phyloP scores from a whole-genome alignment of 2,329 filamentous ascomycete species.

The Penicillium thymicola region DNA sequence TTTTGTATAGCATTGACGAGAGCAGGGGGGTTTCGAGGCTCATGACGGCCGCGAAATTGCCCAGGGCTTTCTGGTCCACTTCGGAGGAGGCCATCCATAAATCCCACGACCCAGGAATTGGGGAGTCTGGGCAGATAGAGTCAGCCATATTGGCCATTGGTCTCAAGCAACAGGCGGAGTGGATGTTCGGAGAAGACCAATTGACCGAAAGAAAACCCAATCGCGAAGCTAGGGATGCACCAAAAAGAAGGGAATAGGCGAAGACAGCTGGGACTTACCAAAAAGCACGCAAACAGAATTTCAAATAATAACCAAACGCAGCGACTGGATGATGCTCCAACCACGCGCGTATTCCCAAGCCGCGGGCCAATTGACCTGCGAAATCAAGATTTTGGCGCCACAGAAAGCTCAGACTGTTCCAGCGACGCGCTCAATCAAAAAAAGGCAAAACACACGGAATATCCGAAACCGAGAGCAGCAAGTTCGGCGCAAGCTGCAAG shows the following conservation, averaged over 20 bases:
- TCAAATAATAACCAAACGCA: constrained; percentile 24
- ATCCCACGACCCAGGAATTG: constrained; percentile 33
- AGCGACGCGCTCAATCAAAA: not conserved
- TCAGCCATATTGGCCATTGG: constrained; percentile 27
- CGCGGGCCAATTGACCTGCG: constrained; percentile 6
- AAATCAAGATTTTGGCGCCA: not conserved
- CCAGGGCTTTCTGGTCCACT: constrained; percentile 96
- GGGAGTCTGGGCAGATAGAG: constrained; percentile 22
- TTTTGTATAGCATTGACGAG: constrained; percentile 74
- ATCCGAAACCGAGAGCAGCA: not conserved
- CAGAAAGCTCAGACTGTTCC: not conserved
- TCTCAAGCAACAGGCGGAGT: not conserved
- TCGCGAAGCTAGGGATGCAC: not conserved
- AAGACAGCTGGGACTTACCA: constrained; percentile 28
- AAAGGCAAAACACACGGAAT: not conserved
- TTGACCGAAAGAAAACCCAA: not conserved
- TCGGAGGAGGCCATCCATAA: constrained; percentile 87
- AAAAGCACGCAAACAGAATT: constrained; percentile 28
- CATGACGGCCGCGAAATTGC: constrained; percentile 78
- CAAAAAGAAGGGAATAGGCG: constrained; percentile 4
- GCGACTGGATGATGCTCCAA: constrained; percentile 29
- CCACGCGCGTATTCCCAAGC: constrained; percentile 20
- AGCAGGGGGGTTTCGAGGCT: constrained; percentile 74
- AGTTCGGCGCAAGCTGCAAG: not conserved
- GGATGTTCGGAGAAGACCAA: not conserved